Evolutionary conservation across 2,329 filamentous ascomycete genomes (phyloP), one percentile per base, ranked within the genome.

Genomic region (Arthrobotrys conoides): DNA sequence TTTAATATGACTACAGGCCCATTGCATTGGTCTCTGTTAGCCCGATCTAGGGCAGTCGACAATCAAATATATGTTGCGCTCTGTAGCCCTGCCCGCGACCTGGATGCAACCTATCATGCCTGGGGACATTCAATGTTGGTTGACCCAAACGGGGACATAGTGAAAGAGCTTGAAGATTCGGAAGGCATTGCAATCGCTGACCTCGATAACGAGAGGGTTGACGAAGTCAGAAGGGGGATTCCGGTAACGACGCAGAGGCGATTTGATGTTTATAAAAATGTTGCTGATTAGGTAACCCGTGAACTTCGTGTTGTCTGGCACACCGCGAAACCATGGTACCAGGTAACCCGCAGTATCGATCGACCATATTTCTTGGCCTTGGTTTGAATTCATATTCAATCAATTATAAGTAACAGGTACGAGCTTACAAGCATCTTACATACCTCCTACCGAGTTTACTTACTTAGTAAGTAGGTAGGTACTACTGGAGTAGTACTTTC

Each of bases 1-100:
- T 99, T 99, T 88, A 99, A 98, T 85, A 87, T 92, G 77, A 97
- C 94, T 0, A 99, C 96, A 0, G 96, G 96, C 0, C 91, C 92
- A 5, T 85, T 98, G 84, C 96, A 99, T 85, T 99, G 96, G 96
- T 88, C 90, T 73, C 86, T 99, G 81, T 89, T 92, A 82, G 95
- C 91, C 0, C 89, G 93, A 81, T 94, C 92, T 14, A 88, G 96
- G 80, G 96, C 95, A 4, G 88, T 97, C 82, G 95, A 99, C 83
- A 98, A 98, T 84, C 94, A 99, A 87, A 87, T 96, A 9, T 98
- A 96, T 84, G 94, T 98, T 12, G 96, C 91, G 38, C 86, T 99
- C 84, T 99, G 96, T 86, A 96, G 92, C 83, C 96, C 96, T 0
- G 94, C 95, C 36, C 88, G 95, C 78, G 93, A 97, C 84, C 87